A percentile compares a stretch with the other conserved stretches of the same genome.
Conservation (phyloP, 163 green algal genomes). For the Coccomyxa subellipsoidea region DNA sequence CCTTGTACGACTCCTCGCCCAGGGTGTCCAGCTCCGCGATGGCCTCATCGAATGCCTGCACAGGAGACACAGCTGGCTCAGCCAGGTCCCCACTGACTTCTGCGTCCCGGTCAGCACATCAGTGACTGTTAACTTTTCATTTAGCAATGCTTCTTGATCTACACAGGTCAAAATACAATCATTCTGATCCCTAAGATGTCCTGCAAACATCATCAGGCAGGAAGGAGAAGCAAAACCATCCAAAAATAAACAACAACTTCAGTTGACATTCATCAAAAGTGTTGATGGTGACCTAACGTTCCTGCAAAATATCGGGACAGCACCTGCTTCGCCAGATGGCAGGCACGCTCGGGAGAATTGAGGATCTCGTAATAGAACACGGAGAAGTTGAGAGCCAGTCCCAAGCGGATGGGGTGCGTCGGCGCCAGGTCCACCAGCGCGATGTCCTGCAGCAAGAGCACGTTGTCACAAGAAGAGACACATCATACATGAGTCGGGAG, state of each 20-base stretch:
- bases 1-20: constrained; percentile 99
- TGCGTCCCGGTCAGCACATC: not conserved
- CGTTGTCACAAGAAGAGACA: not conserved
- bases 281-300: not conserved
- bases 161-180: too few relatives aligned
- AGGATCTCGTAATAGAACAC: constrained; percentile 99
- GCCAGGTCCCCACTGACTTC: not conserved
- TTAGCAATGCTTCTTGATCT: too few relatives aligned
- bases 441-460: constrained; percentile 79
- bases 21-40: constrained; percentile 98
- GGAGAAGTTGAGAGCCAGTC: constrained; percentile 99
- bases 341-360: constrained; percentile 97
- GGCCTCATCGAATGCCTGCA: constrained; percentile 96
- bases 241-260: not conserved
- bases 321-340: constrained; percentile 92
- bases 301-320: not conserved
- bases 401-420: constrained; percentile 98
- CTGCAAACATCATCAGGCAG: too few relatives aligned
- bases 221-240: not conserved
- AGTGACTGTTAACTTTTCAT: not conserved
- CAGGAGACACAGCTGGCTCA: not conserved
- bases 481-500: not conserved
- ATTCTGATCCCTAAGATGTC: too few relatives aligned
- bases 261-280: not conserved
- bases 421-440: constrained; percentile 91